Evolutionary conservation across 176 grass and related monocot genomes (phyloP).

Genomic region (Pontederia crassipes): DNA sequence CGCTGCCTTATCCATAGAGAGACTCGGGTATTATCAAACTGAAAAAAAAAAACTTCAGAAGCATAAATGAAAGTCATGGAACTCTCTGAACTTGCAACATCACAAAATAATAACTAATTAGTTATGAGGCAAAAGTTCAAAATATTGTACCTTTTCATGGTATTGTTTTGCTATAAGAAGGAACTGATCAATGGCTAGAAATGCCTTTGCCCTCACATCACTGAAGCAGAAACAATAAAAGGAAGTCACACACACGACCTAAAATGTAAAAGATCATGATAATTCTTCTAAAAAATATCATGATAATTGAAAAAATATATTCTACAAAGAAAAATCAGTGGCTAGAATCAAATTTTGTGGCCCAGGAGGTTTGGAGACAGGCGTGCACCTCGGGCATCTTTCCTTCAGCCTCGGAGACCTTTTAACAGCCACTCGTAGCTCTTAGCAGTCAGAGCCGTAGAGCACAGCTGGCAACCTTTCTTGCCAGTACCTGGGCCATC

Average conservation of each 20-base stretch:
- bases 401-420: no score
- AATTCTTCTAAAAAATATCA: no score
- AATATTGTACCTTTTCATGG: constrained; percentile 68
- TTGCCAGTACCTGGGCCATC: no score
- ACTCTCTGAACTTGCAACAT: background rate
- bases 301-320: background rate
- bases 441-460: no score
- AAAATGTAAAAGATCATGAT: background rate
- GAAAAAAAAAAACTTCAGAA: background rate
- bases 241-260: constrained; percentile 7
- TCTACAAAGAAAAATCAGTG: no score
- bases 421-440: no score
- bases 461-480: no score
- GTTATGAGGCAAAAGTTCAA: constrained; percentile 6
- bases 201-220: constrained; percentile 95
- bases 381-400: no score
- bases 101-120: constrained; percentile 14
- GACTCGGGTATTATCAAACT: no score
- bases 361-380: no score
- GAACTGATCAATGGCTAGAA: constrained; percentile 93
- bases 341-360: no score
- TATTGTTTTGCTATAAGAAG: constrained; percentile 73
- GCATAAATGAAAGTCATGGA: background rate
- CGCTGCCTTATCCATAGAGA: no score
- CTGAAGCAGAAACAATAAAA: constrained; percentile 27